Conservation (phyloP, 1,139 yeast genomes). For the Taphrina confusa region DNA sequence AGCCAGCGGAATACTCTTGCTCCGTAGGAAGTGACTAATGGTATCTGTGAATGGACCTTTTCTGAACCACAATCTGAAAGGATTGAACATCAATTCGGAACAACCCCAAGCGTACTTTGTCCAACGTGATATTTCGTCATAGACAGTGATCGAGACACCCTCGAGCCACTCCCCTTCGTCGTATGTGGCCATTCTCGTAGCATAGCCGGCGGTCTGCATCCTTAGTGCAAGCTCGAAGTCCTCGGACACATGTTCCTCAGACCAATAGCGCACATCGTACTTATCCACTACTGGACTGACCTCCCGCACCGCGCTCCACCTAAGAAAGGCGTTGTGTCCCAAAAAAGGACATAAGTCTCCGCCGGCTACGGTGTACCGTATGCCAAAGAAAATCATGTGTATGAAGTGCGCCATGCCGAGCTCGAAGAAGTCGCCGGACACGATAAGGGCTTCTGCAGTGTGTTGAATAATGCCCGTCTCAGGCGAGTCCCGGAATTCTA, state of each 20-base stretch:
- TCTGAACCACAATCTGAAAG: constrained; percentile 36
- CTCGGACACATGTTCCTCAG: constrained; percentile 39
- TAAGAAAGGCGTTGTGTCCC: constrained; percentile 39
- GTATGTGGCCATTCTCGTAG: constrained; percentile 36
- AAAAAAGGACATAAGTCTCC: constrained; percentile 39
- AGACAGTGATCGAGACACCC: constrained; percentile 39
- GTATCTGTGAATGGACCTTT: constrained; percentile 36
- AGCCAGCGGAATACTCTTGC: constrained; percentile 34
- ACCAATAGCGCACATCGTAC: constrained; percentile 37
- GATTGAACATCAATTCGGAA: constrained; percentile 38
- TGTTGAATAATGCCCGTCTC: constrained; percentile 39
- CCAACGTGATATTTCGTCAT: constrained; percentile 40
- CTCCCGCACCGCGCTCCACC: constrained; percentile 38
- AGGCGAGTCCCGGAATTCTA: constrained; percentile 39
- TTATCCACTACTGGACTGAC: constrained; percentile 8
- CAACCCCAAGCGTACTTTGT: constrained; percentile 39
- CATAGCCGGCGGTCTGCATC: constrained; percentile 38
- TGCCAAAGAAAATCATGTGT: constrained; percentile 39
- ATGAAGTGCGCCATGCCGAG: constrained; percentile 39
- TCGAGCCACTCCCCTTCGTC: constrained; percentile 37
- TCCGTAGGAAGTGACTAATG: constrained; percentile 33
- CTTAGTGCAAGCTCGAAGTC: constrained; percentile 39
- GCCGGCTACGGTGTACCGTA: constrained; percentile 38
- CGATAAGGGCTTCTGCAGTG: constrained; percentile 38
- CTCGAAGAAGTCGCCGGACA: constrained; percentile 38